phyloP scores from a whole-genome alignment of 2,329 filamentous ascomycete species.

The Monosporascus sp. region DNA sequence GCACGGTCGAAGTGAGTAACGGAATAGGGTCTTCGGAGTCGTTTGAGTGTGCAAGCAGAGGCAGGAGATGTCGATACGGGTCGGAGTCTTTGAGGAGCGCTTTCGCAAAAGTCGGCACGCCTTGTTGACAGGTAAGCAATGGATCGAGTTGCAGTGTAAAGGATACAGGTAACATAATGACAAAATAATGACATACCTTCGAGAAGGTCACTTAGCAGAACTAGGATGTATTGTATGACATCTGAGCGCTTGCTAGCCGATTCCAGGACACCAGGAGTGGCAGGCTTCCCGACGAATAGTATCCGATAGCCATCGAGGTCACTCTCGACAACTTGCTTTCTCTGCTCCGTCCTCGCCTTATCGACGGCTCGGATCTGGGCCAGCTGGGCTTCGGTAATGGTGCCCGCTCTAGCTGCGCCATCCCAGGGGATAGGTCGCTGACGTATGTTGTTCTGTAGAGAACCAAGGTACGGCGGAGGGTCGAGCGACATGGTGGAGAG shows the following conservation, averaged over 20 bases:
- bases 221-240: conserved; percentile 91
- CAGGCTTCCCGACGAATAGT: conserved; percentile 73
- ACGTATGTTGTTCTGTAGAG: conserved; percentile 94
- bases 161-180: not conserved
- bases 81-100: conserved; percentile 69
- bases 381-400: conserved; percentile 88
- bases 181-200: conserved; percentile 54
- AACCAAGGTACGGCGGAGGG: conserved; percentile 76
- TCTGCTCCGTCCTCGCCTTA: conserved; percentile 89
- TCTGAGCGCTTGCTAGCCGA: conserved; percentile 79
- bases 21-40: conserved; percentile 73
- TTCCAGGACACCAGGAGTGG: conserved; percentile 69
- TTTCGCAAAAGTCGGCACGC: conserved; percentile 71
- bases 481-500: conserved; percentile 72
- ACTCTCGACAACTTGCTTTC: conserved; percentile 72
- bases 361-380: conserved; percentile 95
- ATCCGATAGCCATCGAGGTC: conserved; percentile 75
- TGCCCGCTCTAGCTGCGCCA: conserved; percentile 86
- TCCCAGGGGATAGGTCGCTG: conserved; percentile 96
- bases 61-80: conserved; percentile 78
- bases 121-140: conserved; percentile 28
- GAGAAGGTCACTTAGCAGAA: conserved; percentile 80
- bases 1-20: conserved; percentile 80
- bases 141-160: not conserved
- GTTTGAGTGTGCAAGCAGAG: conserved; percentile 75